Percentiles rank a stretch among this genome's conserved stretches.
Conservation (phyloP, 768 basidiomycete species). For the Paxillus rubicundulus region DNA sequence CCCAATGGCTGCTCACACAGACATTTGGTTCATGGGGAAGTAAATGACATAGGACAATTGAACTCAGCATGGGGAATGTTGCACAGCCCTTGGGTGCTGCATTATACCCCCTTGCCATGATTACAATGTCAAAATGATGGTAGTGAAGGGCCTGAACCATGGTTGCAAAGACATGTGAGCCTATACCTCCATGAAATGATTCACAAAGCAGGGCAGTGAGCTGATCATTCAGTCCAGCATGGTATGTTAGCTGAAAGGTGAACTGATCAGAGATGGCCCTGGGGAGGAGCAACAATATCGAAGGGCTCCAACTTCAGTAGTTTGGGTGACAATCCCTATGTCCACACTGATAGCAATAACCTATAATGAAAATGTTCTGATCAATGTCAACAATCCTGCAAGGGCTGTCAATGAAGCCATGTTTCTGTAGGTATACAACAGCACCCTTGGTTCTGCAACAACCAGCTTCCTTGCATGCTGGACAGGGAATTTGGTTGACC, state of each 20-base stretch:
- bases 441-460: background rate
- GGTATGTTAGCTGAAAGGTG: background rate
- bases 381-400: background rate
- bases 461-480: background rate
- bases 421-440: background rate
- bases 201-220: background rate
- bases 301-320: background rate
- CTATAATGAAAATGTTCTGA: background rate
- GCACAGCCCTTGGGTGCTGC: too few relatives aligned
- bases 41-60: too few relatives aligned
- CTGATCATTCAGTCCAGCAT: background rate
- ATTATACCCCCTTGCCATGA: too few relatives aligned
- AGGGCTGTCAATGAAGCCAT: background rate
- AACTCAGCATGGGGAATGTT: too few relatives aligned
- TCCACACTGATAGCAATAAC: background rate
- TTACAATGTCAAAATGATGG: background rate
- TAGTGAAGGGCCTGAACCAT: background rate
- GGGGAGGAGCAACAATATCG: background rate
- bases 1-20: too few relatives aligned
- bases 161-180: background rate
- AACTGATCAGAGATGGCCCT: background rate
- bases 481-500: background rate
- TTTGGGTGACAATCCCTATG: background rate
- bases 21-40: too few relatives aligned
- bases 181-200: background rate